These are phyloP conservation scores for Globisporangium splendens DNA, from an alignment of 352 stramenopile species.

Conservation along the genomic window DNA sequence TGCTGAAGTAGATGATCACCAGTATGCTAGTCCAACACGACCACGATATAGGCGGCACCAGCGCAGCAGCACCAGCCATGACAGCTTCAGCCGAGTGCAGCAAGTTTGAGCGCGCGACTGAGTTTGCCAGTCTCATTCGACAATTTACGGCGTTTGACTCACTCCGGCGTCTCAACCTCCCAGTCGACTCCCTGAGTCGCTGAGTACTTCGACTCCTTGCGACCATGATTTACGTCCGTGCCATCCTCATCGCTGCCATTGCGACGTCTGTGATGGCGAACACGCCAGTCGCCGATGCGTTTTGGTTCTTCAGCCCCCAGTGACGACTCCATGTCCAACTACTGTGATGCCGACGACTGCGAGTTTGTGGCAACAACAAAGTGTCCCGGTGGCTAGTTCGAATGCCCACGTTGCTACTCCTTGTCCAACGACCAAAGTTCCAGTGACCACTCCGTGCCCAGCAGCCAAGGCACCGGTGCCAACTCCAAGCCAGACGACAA, in stretches of 20 bases:
- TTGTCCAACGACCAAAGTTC: background rate
- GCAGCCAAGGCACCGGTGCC: background rate
- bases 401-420: background rate
- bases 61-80: too few species aligned
- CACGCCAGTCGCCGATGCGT: background rate
- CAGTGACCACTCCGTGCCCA: background rate
- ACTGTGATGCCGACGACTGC: background rate
- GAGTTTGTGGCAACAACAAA: background rate
- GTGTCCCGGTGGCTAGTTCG: too few species aligned
- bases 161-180: background rate
- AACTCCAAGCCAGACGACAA: too few species aligned
- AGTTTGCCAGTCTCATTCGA: background rate
- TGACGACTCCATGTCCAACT: background rate
- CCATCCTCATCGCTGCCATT: background rate
- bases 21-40: too few species aligned
- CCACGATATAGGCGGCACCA: too few species aligned
- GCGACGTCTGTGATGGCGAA: background rate
- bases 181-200: too few species aligned
- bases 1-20: too few species aligned
- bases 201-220: too few species aligned
- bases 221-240: conserved; percentile 6
- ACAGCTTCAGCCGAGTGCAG: too few species aligned
- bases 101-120: too few species aligned
- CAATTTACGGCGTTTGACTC: background rate
- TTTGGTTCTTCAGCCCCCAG: background rate